phyloP scores from a whole-genome alignment of 2,329 filamentous ascomycete species.

The Simplicillium aogashimaense region DNA sequence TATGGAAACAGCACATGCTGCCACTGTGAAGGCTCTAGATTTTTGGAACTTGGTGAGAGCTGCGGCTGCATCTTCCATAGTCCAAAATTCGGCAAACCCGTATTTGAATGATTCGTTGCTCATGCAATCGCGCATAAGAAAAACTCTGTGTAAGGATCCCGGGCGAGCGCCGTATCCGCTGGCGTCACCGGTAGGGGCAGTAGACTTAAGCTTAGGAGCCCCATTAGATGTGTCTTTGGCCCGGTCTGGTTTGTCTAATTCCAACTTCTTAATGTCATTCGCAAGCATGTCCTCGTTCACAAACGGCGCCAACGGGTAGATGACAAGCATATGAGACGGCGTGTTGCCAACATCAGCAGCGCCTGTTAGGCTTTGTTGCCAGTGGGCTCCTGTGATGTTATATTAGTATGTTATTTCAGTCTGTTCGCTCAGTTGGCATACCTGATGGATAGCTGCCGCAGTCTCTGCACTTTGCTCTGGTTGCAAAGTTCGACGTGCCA shows the following conservation, averaged over 20 bases:
- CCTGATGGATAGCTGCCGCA: slow-evolving; percentile 22
- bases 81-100: slow-evolving; percentile 76
- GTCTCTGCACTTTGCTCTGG: slow-evolving; percentile 25
- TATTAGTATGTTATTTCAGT: neutral
- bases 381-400: slow-evolving; percentile 13
- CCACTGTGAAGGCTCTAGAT: slow-evolving; percentile 68
- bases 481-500: slow-evolving; percentile 28
- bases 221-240: slow-evolving; percentile 32
- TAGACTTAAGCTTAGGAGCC: slow-evolving; percentile 46
- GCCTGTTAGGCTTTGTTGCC: slow-evolving; percentile 31
- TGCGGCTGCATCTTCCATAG: slow-evolving; percentile 63
- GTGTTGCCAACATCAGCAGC: slow-evolving; percentile 39
- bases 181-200: slow-evolving; percentile 42
- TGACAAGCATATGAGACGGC: slow-evolving; percentile 66
- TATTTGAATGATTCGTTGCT: slow-evolving; percentile 69
- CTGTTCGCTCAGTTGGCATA: slow-evolving; percentile 9
- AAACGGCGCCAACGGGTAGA: slow-evolving; percentile 60
- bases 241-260: slow-evolving; percentile 46
- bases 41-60: slow-evolving; percentile 64
- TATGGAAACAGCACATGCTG: slow-evolving; percentile 59
- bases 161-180: slow-evolving; percentile 60
- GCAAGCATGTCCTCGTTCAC: slow-evolving; percentile 65
- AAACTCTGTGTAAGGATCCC: slow-evolving; percentile 65
- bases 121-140: slow-evolving; percentile 64
- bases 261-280: slow-evolving; percentile 64